Conservation (phyloP, 805 yeast genomes). For the Lachancea quebecensis region DNA sequence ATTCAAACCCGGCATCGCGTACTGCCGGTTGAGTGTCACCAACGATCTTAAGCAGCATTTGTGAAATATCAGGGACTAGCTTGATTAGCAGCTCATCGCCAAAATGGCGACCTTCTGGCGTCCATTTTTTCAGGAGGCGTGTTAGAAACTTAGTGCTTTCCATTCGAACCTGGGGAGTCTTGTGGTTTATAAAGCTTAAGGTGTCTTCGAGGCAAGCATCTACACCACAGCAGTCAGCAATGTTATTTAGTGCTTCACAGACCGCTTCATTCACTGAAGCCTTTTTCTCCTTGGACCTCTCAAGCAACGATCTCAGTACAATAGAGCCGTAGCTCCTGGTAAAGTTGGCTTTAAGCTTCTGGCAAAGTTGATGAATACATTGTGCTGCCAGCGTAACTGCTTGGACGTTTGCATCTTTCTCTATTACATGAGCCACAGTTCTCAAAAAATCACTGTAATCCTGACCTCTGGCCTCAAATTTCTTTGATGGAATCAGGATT, state of each 20-base stretch:
- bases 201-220: conserved; percentile 54
- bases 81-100: conserved; percentile 8
- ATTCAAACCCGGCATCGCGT: conserved; percentile 68
- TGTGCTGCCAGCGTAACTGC: conserved; percentile 77
- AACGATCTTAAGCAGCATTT: conserved; percentile 52
- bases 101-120: conserved; percentile 4
- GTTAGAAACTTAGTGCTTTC: conserved; percentile 61
- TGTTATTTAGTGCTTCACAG: conserved; percentile 55
- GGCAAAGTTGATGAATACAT: conserved; percentile 52
- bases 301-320: conserved; percentile 59
- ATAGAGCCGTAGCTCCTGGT: conserved; percentile 40
- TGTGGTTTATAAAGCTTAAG: conserved; percentile 56
- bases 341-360: conserved; percentile 54
- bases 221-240: conserved; percentile 46
- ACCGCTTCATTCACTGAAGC: conserved; percentile 68
- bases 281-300: conserved; percentile 84
- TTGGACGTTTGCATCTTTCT: conserved; percentile 80
- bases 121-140: conserved; percentile 46
- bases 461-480: conserved; percentile 40
- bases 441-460: conserved; percentile 65
- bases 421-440: conserved; percentile 56
- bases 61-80: conserved; percentile 37
- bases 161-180: conserved; percentile 75
- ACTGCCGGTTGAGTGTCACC: conserved; percentile 81
- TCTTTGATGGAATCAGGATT: conserved; percentile 47